Evolutionary conservation across 2,329 filamentous ascomycete genomes (phyloP).

Genomic region (Hypocreales sp.): DNA sequence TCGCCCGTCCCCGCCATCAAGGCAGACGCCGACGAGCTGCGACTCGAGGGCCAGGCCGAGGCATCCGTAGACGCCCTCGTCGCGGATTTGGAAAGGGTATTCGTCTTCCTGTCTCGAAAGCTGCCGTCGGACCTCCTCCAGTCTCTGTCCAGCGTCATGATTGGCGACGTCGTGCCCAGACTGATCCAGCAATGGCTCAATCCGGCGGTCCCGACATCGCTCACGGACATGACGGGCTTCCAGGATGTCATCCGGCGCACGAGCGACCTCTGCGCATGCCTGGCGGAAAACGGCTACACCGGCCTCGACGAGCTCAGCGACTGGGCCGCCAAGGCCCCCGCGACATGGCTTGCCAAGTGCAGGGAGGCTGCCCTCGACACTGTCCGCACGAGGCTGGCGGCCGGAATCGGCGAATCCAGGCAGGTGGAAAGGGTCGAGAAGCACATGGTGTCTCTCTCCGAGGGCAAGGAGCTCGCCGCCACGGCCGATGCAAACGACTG

Average conservation of each 20-base stretch:
- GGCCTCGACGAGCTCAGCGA: conserved; percentile 48
- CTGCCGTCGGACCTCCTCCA: conserved; percentile 39
- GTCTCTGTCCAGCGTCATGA: conserved; percentile 51
- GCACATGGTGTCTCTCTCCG: conserved; percentile 53
- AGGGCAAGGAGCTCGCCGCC: conserved; percentile 46
- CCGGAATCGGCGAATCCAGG: conserved; percentile 50
- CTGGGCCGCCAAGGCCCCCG: conserved; percentile 69
- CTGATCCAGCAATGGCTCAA: conserved; percentile 65
- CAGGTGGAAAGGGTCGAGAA: conserved; percentile 75
- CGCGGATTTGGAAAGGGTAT: conserved; percentile 32
- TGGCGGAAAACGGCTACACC: conserved; percentile 49
- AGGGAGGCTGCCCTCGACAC: conserved; percentile 64
- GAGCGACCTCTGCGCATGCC: conserved; percentile 43
- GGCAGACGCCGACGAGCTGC: conserved; percentile 25
- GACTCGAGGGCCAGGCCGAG: conserved; percentile 25
- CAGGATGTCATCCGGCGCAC: conserved; percentile 53
- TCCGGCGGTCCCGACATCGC: conserved; percentile 56
- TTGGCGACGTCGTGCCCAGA: conserved; percentile 51
- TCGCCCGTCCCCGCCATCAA: conserved; percentile 22
- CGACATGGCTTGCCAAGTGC: conserved; percentile 74
- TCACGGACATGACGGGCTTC: conserved; percentile 57
- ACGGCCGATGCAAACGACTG: conserved; percentile 45
- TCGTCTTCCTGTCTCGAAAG: conserved; percentile 34
- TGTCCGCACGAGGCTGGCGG: conserved; percentile 52
- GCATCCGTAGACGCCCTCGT: conserved; percentile 34